A percentile compares a stretch with the other conserved stretches of the same genome.
Evolutionary conservation across 2,329 filamentous ascomycete species (phyloP).

Genomic region (Calonectria pteridis): DNA sequence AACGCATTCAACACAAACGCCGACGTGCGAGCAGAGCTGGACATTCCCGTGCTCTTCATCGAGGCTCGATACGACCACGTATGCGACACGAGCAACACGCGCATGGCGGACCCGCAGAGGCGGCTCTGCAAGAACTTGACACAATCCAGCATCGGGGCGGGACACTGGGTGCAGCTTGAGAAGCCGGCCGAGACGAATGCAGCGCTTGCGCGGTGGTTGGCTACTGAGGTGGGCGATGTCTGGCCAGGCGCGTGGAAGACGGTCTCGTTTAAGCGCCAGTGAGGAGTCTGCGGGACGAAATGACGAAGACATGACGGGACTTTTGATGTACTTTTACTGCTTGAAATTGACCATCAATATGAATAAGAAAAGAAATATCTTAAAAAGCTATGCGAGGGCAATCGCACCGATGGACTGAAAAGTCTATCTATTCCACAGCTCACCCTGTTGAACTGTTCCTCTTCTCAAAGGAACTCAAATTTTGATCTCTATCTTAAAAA

Average conservation of each 20-base stretch:
- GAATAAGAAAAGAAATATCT: too few species aligned
- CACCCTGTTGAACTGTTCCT: too few species aligned
- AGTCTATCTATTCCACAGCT: too few species aligned
- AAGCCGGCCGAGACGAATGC: not conserved
- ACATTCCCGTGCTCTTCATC: not conserved
- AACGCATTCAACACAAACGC: not conserved
- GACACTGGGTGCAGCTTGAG: not conserved
- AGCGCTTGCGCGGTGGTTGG: not conserved
- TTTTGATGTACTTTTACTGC: not conserved
- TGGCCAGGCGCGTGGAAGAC: not conserved
- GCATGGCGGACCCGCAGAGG: not conserved
- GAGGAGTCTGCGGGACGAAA: not conserved
- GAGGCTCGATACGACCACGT: not conserved
- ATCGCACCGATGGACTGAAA: too few species aligned
- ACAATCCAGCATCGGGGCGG: not conserved
- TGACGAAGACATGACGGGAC: not conserved
- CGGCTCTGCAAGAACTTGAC: not conserved
- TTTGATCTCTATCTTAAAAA: too few species aligned
- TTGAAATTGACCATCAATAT: too few species aligned
- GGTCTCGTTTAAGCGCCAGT: not conserved
- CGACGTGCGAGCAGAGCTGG: not conserved
- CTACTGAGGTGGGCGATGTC: not conserved
- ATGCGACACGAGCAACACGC: not conserved
- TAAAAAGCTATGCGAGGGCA: too few species aligned
- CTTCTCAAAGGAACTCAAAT: too few species aligned